Evolutionary conservation across 345 rosid genomes (phyloP).

Genomic region (Camelina neglecta): DNA sequence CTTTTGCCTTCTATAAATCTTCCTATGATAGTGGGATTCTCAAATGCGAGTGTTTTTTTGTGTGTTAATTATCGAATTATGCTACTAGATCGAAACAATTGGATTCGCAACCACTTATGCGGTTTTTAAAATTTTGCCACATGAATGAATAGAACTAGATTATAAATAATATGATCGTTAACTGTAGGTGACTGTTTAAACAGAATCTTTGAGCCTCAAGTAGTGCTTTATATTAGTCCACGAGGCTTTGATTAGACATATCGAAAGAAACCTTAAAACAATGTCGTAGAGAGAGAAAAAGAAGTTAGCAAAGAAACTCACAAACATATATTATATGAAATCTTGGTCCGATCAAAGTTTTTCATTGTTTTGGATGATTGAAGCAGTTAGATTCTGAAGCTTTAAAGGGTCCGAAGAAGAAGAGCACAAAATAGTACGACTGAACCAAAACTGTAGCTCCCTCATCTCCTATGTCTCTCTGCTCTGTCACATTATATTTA

Average conservation of each 20-base stretch:
- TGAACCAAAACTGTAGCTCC: conserved; percentile 46
- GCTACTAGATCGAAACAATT: neutral
- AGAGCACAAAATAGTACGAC: conserved; percentile 49
- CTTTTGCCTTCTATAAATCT: neutral
- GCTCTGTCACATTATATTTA: conserved; percentile 34
- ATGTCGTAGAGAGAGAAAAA: conserved; percentile 13
- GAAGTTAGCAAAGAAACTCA: conserved; percentile 31
- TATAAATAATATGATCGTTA: neutral
- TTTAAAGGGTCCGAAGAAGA: conserved; percentile 47
- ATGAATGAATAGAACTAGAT: conserved; percentile 2
- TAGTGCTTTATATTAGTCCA: conserved; percentile 22
- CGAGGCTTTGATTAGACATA: conserved; percentile 43
- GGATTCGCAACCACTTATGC: neutral
- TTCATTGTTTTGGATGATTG: conserved; percentile 39
- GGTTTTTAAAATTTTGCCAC: neutral
- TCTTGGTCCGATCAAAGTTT: conserved; percentile 29
- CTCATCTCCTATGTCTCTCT: conserved; percentile 40
- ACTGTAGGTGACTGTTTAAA: conserved; percentile 25
- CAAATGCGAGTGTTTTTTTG: too few species aligned
- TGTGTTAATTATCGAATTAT: neutral
- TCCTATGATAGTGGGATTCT: neutral
- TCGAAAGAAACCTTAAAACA: conserved; percentile 44
- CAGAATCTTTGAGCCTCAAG: conserved; percentile 20
- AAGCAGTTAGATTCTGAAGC: conserved; percentile 44
- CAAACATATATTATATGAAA: conserved; percentile 34